Base-by-base conservation (phyloP, 257 asterid species). In the Solanum virginianum region DNA sequence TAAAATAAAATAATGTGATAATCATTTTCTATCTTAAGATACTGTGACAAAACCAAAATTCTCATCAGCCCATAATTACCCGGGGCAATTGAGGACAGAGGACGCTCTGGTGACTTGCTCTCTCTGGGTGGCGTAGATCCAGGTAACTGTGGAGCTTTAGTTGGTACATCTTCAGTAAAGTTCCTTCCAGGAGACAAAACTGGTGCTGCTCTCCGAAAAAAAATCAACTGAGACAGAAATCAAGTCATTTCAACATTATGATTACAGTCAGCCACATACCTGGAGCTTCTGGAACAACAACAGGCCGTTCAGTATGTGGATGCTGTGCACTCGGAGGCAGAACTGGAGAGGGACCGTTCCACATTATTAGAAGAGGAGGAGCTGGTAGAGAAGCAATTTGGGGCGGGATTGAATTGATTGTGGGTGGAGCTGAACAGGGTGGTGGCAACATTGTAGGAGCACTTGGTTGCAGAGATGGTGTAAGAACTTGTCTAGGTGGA, bases 131-230 rank as follows among this genome's bases (percentile, higher is more conserved):
- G 93, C 22, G 62, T 45, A 55, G 92, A 63, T 88, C 22, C 88
- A 53, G 92, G 88, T 41, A 85, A 84, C 18, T 41, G 68, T 80
- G 93, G 86, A 57, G 85, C 91, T 56, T 70, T 88, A 53, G 86
- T 80, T 84, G 90, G 89, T 68, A 89, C 86, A 63, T 45, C 89
- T 83, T 91, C 89, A 16, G 92, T 90, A 14, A 92, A 87, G 70
- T 86, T 87, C 86, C 85, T 90, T 49, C 91, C 86, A 80, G 94
- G 89, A 71, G 95, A 86, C 24, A 85, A 55, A 32, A 85, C 71
- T 36, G 97, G 92, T 47, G 88, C 95, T 91, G 92, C 90, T 81
- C 60, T 86, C 88, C 88, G 84, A 86, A 81, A 59, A 81, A 77
- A 85, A 32, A 83, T 60, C 69, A 69, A 10, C 41, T 65, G 85